A percentile compares a stretch with the other conserved stretches of the same genome.
Conservation (phyloP, 495 filamentous ascomycete species). For the Aspergillus egyptiacus region DNA sequence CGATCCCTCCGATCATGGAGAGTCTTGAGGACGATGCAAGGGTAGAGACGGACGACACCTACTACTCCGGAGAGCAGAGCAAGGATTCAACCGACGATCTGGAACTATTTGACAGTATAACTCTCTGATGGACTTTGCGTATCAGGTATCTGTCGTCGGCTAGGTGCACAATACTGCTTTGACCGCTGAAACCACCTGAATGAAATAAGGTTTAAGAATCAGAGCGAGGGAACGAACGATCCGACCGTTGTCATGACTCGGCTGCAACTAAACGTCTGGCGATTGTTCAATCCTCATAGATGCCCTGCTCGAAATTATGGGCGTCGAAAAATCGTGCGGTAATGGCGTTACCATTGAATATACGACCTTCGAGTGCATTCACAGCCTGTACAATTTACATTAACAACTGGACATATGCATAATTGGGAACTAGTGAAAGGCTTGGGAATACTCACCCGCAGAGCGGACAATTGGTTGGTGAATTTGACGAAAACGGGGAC, state of each 20-base stretch:
- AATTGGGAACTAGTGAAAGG: background rate
- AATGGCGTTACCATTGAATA: constrained; percentile 83
- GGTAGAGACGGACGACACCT: constrained; percentile 1
- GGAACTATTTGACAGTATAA: constrained; percentile 22
- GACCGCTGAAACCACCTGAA: background rate
- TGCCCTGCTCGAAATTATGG: constrained; percentile 70
- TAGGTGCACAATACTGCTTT: background rate
- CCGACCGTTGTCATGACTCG: background rate
- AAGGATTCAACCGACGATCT: constrained; percentile 9
- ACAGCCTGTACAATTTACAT: constrained; percentile 55
- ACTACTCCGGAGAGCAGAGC: constrained; percentile 4
- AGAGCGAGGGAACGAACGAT: background rate
- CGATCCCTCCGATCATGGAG: background rate
- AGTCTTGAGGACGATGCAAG: constrained; percentile 3
- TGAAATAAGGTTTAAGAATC: background rate
- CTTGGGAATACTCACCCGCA: constrained; percentile 55
- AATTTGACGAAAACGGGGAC: constrained; percentile 87
- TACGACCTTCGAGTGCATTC: constrained; percentile 74
- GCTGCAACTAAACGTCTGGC: background rate
- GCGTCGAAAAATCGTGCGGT: constrained; percentile 69
- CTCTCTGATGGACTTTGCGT: constrained; percentile 12
- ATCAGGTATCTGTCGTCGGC: background rate
- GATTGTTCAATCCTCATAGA: constrained; percentile 46
- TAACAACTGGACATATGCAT: constrained; percentile 1
- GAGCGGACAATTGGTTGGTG: constrained; percentile 67